Evolutionary conservation across 805 yeast species (phyloP), one percentile per base, ranked within the genome.

Genomic region (Kodamaea kakaduensis): DNA sequence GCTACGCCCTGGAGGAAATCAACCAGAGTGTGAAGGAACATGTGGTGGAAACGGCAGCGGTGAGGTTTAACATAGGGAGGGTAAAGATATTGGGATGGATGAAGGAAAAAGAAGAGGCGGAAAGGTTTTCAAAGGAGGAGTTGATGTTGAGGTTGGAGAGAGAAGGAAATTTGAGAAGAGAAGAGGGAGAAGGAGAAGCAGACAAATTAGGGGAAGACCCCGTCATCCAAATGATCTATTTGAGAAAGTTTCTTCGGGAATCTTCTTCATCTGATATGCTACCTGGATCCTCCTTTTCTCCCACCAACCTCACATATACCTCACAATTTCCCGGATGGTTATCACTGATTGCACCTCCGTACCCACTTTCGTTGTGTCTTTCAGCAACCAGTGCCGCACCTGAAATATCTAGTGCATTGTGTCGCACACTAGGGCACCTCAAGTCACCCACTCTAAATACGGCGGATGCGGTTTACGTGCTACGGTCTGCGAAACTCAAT

Each of bases 251-350:
- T n/a, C 24, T 19, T 16, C 17, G 16, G 10, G 6, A n/a, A n/a
- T n/a, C n/a, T n/a, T n/a, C n/a, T n/a, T n/a, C n/a, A n/a, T n/a
- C n/a, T n/a, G n/a, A n/a, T n/a, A n/a, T n/a, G n/a, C n/a, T n/a
- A n/a, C n/a, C n/a, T n/a, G n/a, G n/a, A n/a, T n/a, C n/a, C n/a
- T n/a, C n/a, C n/a, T n/a, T n/a, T n/a, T n/a, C n/a, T n/a, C n/a
- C n/a, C n/a, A n/a, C n/a, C n/a, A n/a, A n/a, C n/a, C n/a, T n/a
- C 18, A 10, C 5, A 13, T 15, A 28, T 14, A 32, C 37, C 6
- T 25, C 27, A 19, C 27, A 21, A 15, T 30, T 34, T 20, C 41
- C 47, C 9, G 47, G 47, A 10, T 43, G 47, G 47, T 21, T 43
- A 2, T 20, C 32, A 17, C 37, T 34, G 37, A n/a, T 27, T 3